Conservation (phyloP, 2,329 filamentous ascomycete genomes). For the Ilyonectria sp. region DNA sequence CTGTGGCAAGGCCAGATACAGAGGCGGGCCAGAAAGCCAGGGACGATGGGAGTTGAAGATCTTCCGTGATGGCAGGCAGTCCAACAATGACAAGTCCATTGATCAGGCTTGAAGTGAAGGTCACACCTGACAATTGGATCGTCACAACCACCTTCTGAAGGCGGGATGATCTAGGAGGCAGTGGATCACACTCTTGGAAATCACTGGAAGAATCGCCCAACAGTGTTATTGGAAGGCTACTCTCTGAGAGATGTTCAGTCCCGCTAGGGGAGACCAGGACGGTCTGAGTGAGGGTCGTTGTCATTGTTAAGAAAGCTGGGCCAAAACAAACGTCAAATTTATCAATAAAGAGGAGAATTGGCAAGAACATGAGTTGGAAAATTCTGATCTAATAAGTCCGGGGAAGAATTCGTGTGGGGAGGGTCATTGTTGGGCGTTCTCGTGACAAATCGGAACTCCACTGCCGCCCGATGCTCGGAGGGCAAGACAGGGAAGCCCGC, state of each 20-base stretch:
- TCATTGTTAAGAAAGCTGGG: neutral
- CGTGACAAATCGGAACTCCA: slow-evolving; percentile 2
- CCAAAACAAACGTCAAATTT: neutral
- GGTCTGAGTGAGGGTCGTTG: slow-evolving; percentile 14
- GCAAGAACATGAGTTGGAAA: neutral
- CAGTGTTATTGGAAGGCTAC: slow-evolving; percentile 15
- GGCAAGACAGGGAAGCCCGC: neutral
- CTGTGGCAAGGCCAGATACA: slow-evolving; percentile 54
- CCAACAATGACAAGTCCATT: slow-evolving; percentile 55
- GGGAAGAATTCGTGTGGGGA: neutral
- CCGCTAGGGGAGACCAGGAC: slow-evolving; percentile 14
- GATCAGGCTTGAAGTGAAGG: slow-evolving; percentile 43
- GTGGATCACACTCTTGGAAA: neutral
- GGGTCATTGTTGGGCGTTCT: neutral
- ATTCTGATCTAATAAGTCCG: neutral
- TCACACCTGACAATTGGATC: slow-evolving; percentile 45
- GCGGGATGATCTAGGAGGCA: slow-evolving; percentile 21
- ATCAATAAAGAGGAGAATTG: neutral
- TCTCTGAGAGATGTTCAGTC: slow-evolving; percentile 15
- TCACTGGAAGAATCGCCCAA: slow-evolving; percentile 6
- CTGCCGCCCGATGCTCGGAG: slow-evolving; percentile 12
- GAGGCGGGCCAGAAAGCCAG: slow-evolving; percentile 60
- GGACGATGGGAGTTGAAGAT: slow-evolving; percentile 51
- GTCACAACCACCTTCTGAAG: slow-evolving; percentile 41
- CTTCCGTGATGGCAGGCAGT: slow-evolving; percentile 58